These are phyloP conservation scores for Pisolithus albus DNA, from an alignment of 768 basidiomycete genomes.

Conservation along the genomic window DNA sequence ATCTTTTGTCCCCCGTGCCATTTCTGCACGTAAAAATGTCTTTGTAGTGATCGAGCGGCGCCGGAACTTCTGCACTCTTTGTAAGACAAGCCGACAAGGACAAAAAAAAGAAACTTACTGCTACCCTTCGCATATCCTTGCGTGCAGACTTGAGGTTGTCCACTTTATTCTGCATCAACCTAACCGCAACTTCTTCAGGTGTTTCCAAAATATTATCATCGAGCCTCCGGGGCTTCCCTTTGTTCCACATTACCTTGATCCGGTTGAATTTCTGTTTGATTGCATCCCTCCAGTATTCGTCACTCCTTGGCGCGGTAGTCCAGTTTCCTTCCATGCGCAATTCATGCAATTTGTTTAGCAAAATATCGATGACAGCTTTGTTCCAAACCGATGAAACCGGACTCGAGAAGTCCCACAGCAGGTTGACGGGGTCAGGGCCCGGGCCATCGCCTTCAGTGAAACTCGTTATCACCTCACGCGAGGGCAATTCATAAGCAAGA, in stretches of 20 bases:
- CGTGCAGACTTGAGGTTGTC: background rate
- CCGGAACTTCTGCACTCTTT: background rate
- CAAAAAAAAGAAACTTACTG: background rate
- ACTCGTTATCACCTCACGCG: no score
- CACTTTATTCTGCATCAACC: background rate
- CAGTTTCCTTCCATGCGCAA: background rate
- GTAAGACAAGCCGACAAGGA: background rate
- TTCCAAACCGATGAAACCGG: no score
- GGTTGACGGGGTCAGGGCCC: no score
- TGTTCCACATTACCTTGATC: background rate
- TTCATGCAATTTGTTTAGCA: no score
- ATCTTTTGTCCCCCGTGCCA: background rate
- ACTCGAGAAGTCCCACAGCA: no score
- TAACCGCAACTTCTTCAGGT: background rate
- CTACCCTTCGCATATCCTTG: background rate
- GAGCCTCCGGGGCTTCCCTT: background rate
- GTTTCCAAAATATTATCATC: background rate
- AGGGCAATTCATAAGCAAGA: no score
- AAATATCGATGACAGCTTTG: no score
- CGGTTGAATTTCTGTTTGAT: background rate
- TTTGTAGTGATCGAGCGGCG: background rate
- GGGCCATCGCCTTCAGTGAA: no score
- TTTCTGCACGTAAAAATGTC: background rate
- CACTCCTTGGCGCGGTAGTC: background rate
- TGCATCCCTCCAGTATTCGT: background rate